Conservation (phyloP, 202 grass and related monocot species). For the Setaria viridis region DNA sequence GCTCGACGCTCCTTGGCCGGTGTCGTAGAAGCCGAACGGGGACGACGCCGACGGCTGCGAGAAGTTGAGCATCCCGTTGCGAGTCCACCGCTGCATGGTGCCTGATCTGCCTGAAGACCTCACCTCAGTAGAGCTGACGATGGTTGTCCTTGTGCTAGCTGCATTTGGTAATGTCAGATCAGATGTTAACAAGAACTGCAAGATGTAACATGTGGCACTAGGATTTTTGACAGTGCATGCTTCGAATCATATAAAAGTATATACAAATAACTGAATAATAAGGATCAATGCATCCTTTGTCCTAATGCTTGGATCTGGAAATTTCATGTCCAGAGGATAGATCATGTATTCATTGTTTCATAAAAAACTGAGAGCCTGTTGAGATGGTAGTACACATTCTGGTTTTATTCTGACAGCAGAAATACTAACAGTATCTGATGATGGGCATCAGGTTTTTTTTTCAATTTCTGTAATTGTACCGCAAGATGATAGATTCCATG, state of each 20-base stretch:
- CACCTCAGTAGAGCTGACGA: neutral
- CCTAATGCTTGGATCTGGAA: neutral
- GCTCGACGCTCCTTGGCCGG: conserved; percentile 39
- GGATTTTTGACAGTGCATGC: neutral
- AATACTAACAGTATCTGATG: neutral
- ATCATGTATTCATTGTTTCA: neutral
- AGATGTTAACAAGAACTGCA: neutral
- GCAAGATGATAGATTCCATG: neutral
- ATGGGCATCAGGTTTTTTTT: neutral
- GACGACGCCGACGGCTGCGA: conserved; percentile 44
- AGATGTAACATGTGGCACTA: neutral
- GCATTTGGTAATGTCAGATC: neutral
- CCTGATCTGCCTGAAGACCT: neutral
- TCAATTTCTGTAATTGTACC: neutral
- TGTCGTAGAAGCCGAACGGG: conserved; percentile 36
- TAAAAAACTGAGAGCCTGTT: neutral
- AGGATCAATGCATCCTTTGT: neutral
- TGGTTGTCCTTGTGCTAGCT: neutral
- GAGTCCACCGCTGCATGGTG: conserved; percentile 57
- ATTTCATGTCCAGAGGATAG: neutral
- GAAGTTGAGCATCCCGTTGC: conserved; percentile 64
- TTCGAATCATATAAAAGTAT: neutral
- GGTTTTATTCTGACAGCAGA: neutral
- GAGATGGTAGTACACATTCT: conserved; percentile 1
- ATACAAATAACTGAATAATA: neutral